Evolutionary conservation across 768 basidiomycete species (phyloP).

Genomic region (Leccinum sublutescens): DNA sequence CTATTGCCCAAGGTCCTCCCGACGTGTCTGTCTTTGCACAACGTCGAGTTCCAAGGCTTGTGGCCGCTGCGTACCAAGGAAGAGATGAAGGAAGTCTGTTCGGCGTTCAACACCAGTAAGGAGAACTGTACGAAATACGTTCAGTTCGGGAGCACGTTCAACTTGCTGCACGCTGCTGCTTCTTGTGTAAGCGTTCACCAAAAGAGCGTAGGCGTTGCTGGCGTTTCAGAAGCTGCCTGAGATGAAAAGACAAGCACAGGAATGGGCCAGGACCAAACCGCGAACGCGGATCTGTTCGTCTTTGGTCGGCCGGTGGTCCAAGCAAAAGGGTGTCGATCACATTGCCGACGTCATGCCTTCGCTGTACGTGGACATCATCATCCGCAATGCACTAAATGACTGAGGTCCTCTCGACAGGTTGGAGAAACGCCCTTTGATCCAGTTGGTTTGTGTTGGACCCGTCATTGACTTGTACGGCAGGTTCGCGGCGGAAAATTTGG

Average conservation of each 20-base stretch:
- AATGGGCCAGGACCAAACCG: conserved; percentile 91
- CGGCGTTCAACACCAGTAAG: conserved; percentile 96
- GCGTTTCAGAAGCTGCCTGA: conserved; percentile 95
- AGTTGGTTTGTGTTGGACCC: conserved; percentile 86
- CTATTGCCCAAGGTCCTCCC: conserved; percentile 90
- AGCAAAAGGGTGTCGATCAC: conserved; percentile 96
- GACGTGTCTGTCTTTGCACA: conserved; percentile 89
- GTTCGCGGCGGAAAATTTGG: conserved; percentile 92
- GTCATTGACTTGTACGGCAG: conserved; percentile 95
- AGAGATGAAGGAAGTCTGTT: conserved; percentile 98
- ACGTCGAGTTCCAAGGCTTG: conserved; percentile 96
- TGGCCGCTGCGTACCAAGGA: conserved; percentile 97
- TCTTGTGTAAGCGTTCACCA: conserved; percentile 92
- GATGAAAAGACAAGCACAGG: conserved; percentile 87
- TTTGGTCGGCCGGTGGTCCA: conserved; percentile 95
- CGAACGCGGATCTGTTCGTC: conserved; percentile 86
- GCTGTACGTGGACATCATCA: conserved; percentile 49
- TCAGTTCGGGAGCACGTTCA: conserved; percentile 98
- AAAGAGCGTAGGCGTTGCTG: conserved; percentile 90
- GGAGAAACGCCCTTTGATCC: conserved; percentile 82
- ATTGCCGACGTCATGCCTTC: conserved; percentile 95
- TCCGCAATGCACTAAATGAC: no score
- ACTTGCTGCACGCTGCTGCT: conserved; percentile 89
- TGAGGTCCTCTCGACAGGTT: conserved; percentile 43
- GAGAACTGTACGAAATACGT: conserved; percentile 96